Base-by-base conservation (phyloP, 768 basidiomycete species). In the Auricularia cornea region DNA sequence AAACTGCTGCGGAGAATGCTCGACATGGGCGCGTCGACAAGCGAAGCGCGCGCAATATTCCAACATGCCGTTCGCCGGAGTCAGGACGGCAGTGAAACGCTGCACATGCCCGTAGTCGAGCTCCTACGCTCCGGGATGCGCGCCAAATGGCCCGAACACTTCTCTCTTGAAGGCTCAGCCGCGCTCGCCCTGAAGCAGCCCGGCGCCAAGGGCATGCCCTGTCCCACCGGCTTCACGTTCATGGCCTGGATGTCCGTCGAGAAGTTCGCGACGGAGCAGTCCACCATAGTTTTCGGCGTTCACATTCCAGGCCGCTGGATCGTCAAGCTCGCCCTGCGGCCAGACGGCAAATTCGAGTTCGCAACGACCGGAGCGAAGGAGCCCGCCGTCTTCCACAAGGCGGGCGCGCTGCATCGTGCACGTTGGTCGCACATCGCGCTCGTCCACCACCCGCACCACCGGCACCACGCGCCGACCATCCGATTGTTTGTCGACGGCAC, bases 61-160 rank as follows among this genome's bases (percentile, higher is more conserved):
- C 84, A 87, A 66, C 78, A 63, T 12, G 54, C 54, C 28, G 54
- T 57, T 8, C 51, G 51, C 8, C 51, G 62, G 62, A 1, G 59
- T 66, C 20, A 48, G 52, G 31, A 57, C 28, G 54, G 54, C 2
- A 31, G 11, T 10, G 51, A 32, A 26, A 26, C 26, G 23, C 59
- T 65, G 18, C 40, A 62, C 8, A 62, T 57, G 26, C 61, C 44
- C 48, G 67, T 90, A 38, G 71, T 92, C 54, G 90, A 90, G 52
- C 73, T 91, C 30, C 79, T 93, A 61, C 83, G 88, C 6, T 79
- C 81, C 56, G 85, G 84, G 2, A 86, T 90, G 80, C 87, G 84
- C 71, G 84, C 85, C 41, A 81, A 84, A 35, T 93, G 91, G 92
- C 84, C 88, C 0, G 83, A 85, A 62, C 91, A 93, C 70, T 82